These are phyloP conservation scores for Heterobasidion parviporum DNA, from an alignment of 1,284 basidiomycete species.

Conservation along the genomic window DNA sequence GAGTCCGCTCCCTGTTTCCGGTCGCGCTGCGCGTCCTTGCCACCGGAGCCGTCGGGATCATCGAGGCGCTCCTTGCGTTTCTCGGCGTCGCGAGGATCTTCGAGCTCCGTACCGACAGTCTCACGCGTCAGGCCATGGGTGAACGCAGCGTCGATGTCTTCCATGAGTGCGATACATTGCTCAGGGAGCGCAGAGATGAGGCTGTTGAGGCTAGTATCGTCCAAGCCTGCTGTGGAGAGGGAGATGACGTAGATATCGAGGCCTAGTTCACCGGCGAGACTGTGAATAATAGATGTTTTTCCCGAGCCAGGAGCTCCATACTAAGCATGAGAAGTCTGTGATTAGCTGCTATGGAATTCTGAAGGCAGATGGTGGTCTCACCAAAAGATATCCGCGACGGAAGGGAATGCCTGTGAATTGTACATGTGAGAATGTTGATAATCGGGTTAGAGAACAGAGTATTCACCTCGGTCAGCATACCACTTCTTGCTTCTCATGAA, in stretches of 20 bases:
- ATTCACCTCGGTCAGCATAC: constrained; percentile 52
- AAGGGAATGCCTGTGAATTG: constrained; percentile 47
- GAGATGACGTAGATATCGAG: constrained; percentile 71
- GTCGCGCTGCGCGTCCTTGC: background rate
- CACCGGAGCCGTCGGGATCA: background rate
- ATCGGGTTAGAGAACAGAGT: background rate
- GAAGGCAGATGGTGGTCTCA: constrained; percentile 12
- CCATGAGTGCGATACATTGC: constrained; percentile 69
- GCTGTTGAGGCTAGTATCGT: constrained; percentile 53
- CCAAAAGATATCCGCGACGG: constrained; percentile 63
- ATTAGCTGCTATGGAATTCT: constrained; percentile 1
- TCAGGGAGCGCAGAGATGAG: constrained; percentile 61
- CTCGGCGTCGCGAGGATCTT: constrained; percentile 4
- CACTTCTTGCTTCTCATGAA: constrained; percentile 59
- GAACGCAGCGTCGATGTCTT: constrained; percentile 75
- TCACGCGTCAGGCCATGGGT: constrained; percentile 47
- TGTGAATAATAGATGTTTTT: constrained; percentile 62
- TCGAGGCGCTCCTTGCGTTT: background rate
- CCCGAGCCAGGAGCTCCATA: constrained; percentile 3
- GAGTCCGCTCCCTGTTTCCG: background rate
- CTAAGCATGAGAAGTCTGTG: background rate
- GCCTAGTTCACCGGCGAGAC: constrained; percentile 67
- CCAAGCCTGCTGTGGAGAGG: constrained; percentile 61
- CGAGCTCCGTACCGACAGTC: constrained; percentile 11
- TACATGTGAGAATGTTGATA: background rate